Evolutionary conservation across 179 eudicot genomes (phyloP).

Genomic region (Spinacia oleracea): DNA sequence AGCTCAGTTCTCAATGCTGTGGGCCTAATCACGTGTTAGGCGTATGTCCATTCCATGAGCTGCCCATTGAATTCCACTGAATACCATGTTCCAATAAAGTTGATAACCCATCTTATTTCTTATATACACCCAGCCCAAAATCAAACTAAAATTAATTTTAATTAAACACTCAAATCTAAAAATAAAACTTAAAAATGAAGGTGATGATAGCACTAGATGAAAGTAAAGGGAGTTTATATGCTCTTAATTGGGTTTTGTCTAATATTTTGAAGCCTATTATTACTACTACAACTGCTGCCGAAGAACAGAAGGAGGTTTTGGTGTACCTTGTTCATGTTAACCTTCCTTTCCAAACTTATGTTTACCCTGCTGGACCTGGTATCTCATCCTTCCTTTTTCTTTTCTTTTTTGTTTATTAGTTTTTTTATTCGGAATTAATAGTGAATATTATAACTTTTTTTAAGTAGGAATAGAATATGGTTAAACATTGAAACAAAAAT

Average conservation of each 20-base stretch:
- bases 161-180: background rate
- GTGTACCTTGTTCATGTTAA: conserved; percentile 53
- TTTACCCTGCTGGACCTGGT: conserved; percentile 60
- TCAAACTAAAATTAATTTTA: background rate
- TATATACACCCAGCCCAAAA: background rate
- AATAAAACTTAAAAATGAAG: conserved; percentile 24
- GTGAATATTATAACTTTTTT: too few relatives aligned
- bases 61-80: background rate
- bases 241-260: conserved; percentile 55
- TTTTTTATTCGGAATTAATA: too few relatives aligned
- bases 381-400: background rate
- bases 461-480: background rate
- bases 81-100: background rate
- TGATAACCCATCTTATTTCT: background rate
- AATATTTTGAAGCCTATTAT: conserved; percentile 24
- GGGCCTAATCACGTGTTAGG: background rate
- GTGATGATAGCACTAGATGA: conserved; percentile 52
- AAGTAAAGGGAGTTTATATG: conserved; percentile 52
- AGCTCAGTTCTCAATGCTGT: too few relatives aligned
- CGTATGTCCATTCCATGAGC: background rate
- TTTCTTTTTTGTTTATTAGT: background rate
- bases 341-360: conserved; percentile 46
- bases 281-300: background rate
- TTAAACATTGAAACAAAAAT: too few relatives aligned
- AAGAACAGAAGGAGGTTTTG: conserved; percentile 31